Conservation (phyloP, 2,329 filamentous ascomycete genomes). For the Claviceps purpurea region DNA sequence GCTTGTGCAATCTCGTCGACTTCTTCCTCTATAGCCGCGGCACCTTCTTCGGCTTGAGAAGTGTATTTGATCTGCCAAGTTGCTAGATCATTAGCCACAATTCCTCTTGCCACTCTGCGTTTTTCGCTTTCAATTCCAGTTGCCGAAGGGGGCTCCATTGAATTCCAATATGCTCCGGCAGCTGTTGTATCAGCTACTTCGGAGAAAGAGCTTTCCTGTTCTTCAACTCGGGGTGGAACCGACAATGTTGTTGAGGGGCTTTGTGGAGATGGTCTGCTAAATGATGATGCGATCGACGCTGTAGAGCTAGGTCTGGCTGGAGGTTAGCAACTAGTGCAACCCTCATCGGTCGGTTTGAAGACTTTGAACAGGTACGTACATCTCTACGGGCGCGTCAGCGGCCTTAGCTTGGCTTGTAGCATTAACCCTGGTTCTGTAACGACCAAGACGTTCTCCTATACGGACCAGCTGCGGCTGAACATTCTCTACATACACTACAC, state of each 20-base stretch:
- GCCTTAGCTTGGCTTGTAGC: conserved; percentile 9
- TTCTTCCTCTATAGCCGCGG: conserved; percentile 56
- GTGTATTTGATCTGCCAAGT: conserved; percentile 84
- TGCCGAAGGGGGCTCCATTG: conserved; percentile 30
- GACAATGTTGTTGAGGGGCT: conserved; percentile 14
- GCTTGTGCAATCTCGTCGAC: conserved; percentile 42
- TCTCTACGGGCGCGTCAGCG: background rate
- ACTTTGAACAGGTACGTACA: background rate
- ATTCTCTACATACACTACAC: conserved; percentile 73
- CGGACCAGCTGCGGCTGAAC: conserved; percentile 90
- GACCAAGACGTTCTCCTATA: conserved; percentile 78
- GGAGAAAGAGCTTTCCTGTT: conserved; percentile 6
- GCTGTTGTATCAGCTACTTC: conserved; percentile 17
- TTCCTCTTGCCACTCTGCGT: conserved; percentile 46
- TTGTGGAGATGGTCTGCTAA: conserved; percentile 21
- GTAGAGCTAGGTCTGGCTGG: conserved; percentile 2
- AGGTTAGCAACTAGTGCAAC: background rate
- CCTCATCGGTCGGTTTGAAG: background rate
- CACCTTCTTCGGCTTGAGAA: conserved; percentile 71
- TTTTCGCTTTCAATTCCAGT: conserved; percentile 37
- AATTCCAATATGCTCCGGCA: conserved; percentile 15
- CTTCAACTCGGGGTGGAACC: conserved; percentile 16
- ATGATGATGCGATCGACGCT: conserved; percentile 19
- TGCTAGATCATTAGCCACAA: conserved; percentile 64
- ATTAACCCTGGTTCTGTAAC: conserved; percentile 41